Percentiles rank a stretch among this genome's conserved stretches.
Evolutionary conservation across 208 protist genomes (phyloP).

Genomic region (Leishmania guyanensis): DNA sequence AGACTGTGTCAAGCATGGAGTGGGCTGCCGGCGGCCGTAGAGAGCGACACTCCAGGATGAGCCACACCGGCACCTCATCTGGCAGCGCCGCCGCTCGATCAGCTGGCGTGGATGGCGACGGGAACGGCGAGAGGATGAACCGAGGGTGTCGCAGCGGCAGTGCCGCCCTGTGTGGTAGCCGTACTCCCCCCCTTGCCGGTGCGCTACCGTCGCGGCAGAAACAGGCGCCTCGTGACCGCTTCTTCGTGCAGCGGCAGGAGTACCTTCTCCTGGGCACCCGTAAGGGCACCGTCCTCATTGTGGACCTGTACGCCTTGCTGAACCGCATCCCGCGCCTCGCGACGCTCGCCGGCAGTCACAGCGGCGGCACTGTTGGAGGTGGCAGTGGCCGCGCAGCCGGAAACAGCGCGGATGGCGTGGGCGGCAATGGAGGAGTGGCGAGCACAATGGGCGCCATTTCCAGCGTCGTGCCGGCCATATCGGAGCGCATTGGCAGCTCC

Average conservation of each 20-base stretch:
- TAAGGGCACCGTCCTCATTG: slow-evolving; percentile 31
- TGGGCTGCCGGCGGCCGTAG: slow-evolving; percentile 51
- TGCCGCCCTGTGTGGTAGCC: neutral
- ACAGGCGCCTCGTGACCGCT: neutral
- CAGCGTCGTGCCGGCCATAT: neutral
- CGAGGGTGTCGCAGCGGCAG: neutral
- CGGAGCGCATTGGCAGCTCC: slow-evolving; percentile 30
- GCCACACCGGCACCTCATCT: slow-evolving; percentile 14
- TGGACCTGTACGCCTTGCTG: slow-evolving; percentile 40
- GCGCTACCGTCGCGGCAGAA: neutral
- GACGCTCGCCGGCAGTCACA: slow-evolving; percentile 2
- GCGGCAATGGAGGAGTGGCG: neutral
- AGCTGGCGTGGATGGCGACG: neutral
- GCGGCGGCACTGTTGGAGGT: neutral
- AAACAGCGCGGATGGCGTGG: slow-evolving; percentile 11
- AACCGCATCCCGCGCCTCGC: slow-evolving; percentile 35
- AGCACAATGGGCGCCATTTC: slow-evolving; percentile 1
- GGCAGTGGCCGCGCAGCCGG: neutral
- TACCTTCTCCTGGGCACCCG: slow-evolving; percentile 52
- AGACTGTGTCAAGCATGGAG: slow-evolving; percentile 69
- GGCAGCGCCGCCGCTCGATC: neutral
- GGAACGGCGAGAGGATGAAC: neutral
- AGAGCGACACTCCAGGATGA: slow-evolving; percentile 21
- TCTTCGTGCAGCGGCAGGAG: slow-evolving; percentile 34
- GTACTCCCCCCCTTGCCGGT: neutral